phyloP scores from a whole-genome alignment of 805 yeast species.

The Candida koratica region DNA sequence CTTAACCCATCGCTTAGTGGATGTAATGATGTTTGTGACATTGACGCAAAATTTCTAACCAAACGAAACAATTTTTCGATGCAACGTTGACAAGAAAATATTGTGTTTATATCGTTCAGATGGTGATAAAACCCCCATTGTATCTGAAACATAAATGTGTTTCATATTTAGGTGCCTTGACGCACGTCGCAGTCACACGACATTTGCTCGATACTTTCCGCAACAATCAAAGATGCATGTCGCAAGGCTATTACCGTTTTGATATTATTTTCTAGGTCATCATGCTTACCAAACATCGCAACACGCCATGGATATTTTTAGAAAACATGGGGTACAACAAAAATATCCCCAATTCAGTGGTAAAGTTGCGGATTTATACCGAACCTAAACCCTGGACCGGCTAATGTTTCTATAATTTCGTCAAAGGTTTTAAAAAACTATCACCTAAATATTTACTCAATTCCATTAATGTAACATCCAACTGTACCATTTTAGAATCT shows the following conservation, averaged over 20 bases:
- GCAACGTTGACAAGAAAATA: background rate
- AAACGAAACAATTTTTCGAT: background rate
- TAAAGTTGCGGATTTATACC: no score
- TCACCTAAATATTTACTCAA: slow-evolving; percentile 25
- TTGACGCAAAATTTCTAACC: background rate
- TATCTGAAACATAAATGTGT: slow-evolving; percentile 2
- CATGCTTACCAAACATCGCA: no score
- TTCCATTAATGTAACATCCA: slow-evolving; percentile 51
- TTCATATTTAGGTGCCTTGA: no score
- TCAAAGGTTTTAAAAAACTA: slow-evolving; percentile 8
- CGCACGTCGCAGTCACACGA: background rate
- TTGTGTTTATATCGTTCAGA: background rate
- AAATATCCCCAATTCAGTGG: no score
- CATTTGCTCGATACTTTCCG: background rate
- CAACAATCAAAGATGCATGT: background rate
- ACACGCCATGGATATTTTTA: no score
- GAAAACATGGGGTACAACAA: no score
- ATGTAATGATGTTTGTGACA: slow-evolving; percentile 1
- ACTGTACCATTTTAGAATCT: slow-evolving; percentile 48
- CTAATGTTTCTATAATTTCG: slow-evolving; percentile 4
- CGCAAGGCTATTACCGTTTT: no score
- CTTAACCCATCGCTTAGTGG: background rate
- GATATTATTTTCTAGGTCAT: no score
- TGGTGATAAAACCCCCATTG: background rate
- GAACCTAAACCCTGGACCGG: background rate